Conservation (phyloP, 1,284 basidiomycete species). For the Puccinia coronata region DNA sequence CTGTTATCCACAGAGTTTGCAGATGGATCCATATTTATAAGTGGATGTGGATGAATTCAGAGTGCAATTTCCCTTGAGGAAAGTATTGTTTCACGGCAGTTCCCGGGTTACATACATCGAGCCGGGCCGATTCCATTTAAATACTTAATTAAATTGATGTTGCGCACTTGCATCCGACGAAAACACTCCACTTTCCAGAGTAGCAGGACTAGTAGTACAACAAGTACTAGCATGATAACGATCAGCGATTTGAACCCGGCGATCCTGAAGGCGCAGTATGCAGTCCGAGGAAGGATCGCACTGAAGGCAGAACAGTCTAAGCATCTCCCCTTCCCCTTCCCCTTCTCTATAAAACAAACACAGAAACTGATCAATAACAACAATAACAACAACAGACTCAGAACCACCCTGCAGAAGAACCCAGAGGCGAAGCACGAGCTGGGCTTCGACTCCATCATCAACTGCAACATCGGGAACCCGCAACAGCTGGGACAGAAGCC, state of each 20-base stretch:
- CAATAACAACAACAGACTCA: slow-evolving; percentile 16
- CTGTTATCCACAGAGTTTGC: too few species aligned
- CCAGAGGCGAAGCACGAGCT: slow-evolving; percentile 61
- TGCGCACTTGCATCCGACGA: too few species aligned
- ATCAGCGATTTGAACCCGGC: slow-evolving; percentile 69
- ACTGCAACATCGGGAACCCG: slow-evolving; percentile 96
- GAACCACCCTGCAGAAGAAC: neutral
- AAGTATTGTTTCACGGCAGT: too few species aligned
- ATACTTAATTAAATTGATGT: too few species aligned
- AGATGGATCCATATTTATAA: too few species aligned
- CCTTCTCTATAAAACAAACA: neutral
- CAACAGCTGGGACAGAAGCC: slow-evolving; percentile 94
- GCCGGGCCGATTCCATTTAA: too few species aligned
- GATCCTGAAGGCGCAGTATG: slow-evolving; percentile 86
- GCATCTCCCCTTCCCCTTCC: slow-evolving; percentile 36
- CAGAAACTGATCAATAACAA: neutral
- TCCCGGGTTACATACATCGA: too few species aligned
- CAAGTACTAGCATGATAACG: slow-evolving; percentile 53
- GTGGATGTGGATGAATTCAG: too few species aligned
- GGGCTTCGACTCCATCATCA: slow-evolving; percentile 86
- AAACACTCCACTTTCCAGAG: too few species aligned
- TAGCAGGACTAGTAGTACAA: too few species aligned
- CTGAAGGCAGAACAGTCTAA: slow-evolving; percentile 82
- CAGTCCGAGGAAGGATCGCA: slow-evolving; percentile 93
- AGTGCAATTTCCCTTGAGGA: too few species aligned